A percentile compares a stretch with the other conserved stretches of the same genome.
phyloP scores from a whole-genome alignment of 2,329 filamentous ascomycete species.

The Calonectria hongkongensis region DNA sequence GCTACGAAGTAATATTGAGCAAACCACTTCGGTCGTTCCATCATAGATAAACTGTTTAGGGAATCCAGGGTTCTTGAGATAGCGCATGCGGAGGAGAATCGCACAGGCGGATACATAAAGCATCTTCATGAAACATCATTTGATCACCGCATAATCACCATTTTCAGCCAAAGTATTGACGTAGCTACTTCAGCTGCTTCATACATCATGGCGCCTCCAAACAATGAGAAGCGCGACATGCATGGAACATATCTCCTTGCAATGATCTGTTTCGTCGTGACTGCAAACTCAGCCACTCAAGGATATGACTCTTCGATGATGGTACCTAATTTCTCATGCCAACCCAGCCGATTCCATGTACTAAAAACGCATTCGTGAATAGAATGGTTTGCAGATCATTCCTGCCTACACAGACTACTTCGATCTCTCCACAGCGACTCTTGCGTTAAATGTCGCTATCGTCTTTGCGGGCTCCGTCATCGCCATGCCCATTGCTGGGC shows the following conservation, averaged over 20 bases:
- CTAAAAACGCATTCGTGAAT: background rate
- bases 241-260: slow-evolving; percentile 20
- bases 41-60: background rate
- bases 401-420: slow-evolving; percentile 35
- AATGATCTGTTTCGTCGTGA: slow-evolving; percentile 24
- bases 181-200: background rate
- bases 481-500: slow-evolving; percentile 30
- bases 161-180: background rate
- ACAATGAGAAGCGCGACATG: background rate
- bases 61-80: background rate
- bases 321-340: background rate
- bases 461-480: slow-evolving; percentile 34
- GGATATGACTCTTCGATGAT: slow-evolving; percentile 29
- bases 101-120: background rate
- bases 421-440: slow-evolving; percentile 16
- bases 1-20: background rate
- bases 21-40: background rate
- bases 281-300: slow-evolving; percentile 26
- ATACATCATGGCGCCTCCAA: background rate
- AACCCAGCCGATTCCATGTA: background rate
- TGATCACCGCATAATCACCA: background rate
- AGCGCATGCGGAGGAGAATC: too few relatives aligned
- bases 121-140: background rate
- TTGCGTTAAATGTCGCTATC: slow-evolving; percentile 31
- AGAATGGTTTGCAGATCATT: slow-evolving; percentile 34